Conservation (phyloP, 495 filamentous ascomycete species). For the Aspergillus campestris region DNA sequence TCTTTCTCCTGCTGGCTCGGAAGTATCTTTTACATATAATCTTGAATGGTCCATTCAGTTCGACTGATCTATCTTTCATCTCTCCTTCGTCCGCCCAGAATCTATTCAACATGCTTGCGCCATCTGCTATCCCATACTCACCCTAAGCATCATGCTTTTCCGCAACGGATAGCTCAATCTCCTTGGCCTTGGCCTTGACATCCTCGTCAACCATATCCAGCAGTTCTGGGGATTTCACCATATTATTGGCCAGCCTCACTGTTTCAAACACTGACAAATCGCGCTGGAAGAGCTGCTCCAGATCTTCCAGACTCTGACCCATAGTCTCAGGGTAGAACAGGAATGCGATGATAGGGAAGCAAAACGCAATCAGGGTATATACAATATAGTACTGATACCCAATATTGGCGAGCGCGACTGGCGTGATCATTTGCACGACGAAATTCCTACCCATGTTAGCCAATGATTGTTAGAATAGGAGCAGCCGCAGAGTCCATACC, state of each 20-base stretch:
- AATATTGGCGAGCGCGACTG: constrained; percentile 41
- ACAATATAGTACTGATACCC: constrained; percentile 50
- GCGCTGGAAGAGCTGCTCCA: constrained; percentile 2
- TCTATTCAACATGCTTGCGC: no score
- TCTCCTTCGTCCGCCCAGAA: no score
- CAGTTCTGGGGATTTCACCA: neutral
- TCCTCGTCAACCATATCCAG: neutral
- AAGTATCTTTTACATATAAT: no score
- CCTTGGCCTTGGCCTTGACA: neutral
- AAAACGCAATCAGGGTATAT: constrained; percentile 30
- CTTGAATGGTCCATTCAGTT: no score
- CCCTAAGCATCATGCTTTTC: no score
- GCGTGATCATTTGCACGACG: constrained; percentile 49
- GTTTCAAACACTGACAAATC: constrained; percentile 1
- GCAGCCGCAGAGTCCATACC: neutral
- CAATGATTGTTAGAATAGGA: neutral
- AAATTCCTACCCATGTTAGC: constrained; percentile 10
- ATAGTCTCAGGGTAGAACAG: constrained; percentile 56
- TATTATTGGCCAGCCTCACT: neutral
- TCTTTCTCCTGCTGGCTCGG: no score
- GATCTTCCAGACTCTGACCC: constrained; percentile 17
- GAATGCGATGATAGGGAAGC: constrained; percentile 39
- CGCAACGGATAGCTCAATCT: neutral
- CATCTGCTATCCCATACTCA: no score
- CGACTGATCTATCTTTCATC: no score